Conservation (phyloP, 2,329 filamentous ascomycete genomes). For the Fusarium mangiferae region DNA sequence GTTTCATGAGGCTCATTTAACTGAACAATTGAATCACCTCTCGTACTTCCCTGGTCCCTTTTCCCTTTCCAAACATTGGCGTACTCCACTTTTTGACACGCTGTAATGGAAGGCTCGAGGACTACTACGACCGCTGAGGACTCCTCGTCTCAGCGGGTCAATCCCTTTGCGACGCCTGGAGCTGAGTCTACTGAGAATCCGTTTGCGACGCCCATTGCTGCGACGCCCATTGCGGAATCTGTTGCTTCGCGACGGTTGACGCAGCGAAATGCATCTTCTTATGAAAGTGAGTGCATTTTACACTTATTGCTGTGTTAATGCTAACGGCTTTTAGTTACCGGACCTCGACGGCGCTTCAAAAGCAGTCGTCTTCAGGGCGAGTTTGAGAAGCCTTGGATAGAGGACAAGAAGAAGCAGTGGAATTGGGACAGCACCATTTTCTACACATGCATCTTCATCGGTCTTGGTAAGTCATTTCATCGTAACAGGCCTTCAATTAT, state of each 20-base stretch:
- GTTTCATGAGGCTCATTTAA: constrained; percentile 7
- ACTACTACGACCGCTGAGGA: constrained; percentile 23
- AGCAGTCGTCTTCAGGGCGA: constrained; percentile 40
- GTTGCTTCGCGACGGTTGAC: constrained; percentile 24
- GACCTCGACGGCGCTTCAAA: constrained; percentile 46
- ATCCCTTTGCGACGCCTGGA: constrained; percentile 24
- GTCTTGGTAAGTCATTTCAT: constrained; percentile 25
- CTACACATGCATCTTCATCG: constrained; percentile 36
- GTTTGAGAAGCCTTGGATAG: constrained; percentile 43
- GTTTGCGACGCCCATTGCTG: constrained; percentile 33
- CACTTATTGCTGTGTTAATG: rapidly evolving
- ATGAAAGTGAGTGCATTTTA: constrained; percentile 7
- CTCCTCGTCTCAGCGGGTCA: constrained; percentile 4
- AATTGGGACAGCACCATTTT: constrained; percentile 46
- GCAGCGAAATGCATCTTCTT: constrained; percentile 20
- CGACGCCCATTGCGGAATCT: constrained; percentile 34
- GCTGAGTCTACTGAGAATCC: constrained; percentile 34
- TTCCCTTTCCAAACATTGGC: constrained; percentile 19
- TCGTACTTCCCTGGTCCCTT: constrained; percentile 8
- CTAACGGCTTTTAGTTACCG: constrained; percentile 1
- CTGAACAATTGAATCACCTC: background rate
- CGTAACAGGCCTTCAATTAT: rapidly evolving
- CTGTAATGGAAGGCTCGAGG: constrained; percentile 33
- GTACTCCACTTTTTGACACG: constrained; percentile 6
- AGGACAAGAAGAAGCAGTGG: constrained; percentile 33